Evolutionary conservation across 768 basidiomycete species (phyloP).

Genomic region (Gymnopilus dilepis): DNA sequence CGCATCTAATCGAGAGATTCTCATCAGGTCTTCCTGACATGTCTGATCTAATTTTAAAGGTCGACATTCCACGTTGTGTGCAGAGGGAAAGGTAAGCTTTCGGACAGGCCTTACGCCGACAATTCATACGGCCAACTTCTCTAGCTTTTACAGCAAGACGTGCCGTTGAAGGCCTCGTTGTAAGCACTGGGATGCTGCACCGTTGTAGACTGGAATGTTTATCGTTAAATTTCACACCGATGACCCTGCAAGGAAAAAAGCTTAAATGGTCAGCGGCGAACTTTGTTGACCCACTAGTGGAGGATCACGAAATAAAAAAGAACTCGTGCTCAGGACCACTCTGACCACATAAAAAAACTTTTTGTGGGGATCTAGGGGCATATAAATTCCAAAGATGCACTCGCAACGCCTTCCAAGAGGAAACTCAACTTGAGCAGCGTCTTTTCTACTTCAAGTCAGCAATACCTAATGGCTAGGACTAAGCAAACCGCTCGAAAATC

Average conservation of each 20-base stretch:
- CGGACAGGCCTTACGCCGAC: too few relatives aligned
- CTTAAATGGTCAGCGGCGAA: slow-evolving; percentile 3
- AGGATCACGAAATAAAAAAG: neutral
- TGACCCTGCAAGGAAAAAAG: neutral
- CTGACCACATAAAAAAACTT: neutral
- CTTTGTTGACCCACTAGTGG: neutral
- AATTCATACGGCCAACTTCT: too few relatives aligned
- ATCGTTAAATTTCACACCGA: neutral
- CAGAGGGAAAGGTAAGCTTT: too few relatives aligned
- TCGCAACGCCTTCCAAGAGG: neutral
- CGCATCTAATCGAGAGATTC: neutral
- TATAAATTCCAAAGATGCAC: neutral
- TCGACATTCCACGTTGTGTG: neutral
- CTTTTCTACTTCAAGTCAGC: neutral
- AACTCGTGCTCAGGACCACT: neutral
- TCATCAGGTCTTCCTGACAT: neutral
- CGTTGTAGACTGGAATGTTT: too few relatives aligned
- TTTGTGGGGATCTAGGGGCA: neutral
- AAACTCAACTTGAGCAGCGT: neutral
- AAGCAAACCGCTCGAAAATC: slow-evolving; percentile 78
- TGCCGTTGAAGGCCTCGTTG: too few relatives aligned
- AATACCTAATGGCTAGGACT: slow-evolving; percentile 61
- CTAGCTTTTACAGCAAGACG: too few relatives aligned
- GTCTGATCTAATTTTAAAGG: neutral
- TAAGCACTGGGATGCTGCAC: too few relatives aligned